Conservation (phyloP, 2,329 filamentous ascomycete species). For the Monosporascus sp. region DNA sequence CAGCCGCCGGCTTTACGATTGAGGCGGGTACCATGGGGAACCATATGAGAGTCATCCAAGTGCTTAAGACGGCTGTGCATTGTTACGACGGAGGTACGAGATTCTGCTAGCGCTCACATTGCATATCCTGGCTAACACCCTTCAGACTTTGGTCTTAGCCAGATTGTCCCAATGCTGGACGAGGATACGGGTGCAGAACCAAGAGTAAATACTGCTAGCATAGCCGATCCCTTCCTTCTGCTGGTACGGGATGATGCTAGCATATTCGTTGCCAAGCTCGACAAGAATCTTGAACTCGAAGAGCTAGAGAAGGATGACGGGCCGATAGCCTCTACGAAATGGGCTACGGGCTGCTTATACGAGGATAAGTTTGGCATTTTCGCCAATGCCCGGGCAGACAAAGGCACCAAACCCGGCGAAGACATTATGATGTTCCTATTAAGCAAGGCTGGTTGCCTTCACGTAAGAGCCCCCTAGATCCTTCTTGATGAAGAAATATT, state of each 20-base stretch:
- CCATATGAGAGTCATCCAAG: conserved; percentile 77
- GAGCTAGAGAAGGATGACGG: conserved; percentile 64
- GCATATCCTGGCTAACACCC: neutral
- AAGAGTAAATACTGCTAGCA: conserved; percentile 72
- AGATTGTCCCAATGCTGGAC: conserved; percentile 90
- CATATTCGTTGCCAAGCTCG: conserved; percentile 72
- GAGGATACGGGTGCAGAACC: conserved; percentile 82
- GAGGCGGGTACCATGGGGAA: conserved; percentile 80
- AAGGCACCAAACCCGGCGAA: conserved; percentile 33
- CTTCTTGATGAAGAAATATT: neutral
- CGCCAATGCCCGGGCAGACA: conserved; percentile 34
- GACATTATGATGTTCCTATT: conserved; percentile 72
- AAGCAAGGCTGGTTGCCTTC: conserved; percentile 65
- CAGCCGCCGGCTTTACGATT: conserved; percentile 79
- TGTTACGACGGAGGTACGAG: conserved; percentile 82
- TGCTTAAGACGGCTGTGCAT: conserved; percentile 78
- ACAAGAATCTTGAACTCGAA: conserved; percentile 77
- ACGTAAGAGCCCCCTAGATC: conserved; percentile 46
- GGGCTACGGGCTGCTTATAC: conserved; percentile 81
- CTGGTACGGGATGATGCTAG: conserved; percentile 80
- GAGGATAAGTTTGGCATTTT: conserved; percentile 58
- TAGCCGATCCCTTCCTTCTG: conserved; percentile 80
- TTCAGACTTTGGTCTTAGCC: conserved; percentile 77
- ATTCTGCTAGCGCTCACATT: conserved; percentile 1
- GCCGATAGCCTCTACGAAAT: conserved; percentile 57